Conservation (phyloP, 306 rosid species). For the Delonix regia region DNA sequence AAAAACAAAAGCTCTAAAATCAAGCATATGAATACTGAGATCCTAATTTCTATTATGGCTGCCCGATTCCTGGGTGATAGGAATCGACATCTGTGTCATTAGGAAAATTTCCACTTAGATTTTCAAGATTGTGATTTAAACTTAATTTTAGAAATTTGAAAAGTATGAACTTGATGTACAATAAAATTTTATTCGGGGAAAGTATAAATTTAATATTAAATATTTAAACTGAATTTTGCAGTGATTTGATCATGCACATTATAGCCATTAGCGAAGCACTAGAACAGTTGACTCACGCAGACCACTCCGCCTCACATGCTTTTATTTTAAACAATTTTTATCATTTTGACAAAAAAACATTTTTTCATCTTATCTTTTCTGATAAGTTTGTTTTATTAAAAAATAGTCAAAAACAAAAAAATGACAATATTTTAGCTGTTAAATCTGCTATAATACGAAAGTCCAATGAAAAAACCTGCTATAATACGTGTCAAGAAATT, state of each 20-base stretch:
- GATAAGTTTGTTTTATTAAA: too few species aligned
- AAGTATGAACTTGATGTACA: too few species aligned
- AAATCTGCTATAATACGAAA: too few species aligned
- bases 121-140: not conserved
- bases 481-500: too few species aligned
- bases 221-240: not conserved
- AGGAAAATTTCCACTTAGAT: not conserved
- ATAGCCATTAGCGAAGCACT: not conserved
- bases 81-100: not conserved
- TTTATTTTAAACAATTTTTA: not conserved
- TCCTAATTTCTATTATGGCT: not conserved
- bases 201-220: not conserved
- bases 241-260: not conserved
- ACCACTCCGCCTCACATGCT: not conserved
- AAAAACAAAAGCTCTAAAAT: not conserved
- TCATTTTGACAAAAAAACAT: not conserved
- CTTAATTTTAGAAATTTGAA: not conserved
- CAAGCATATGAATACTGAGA: not conserved
- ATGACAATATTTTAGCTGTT: too few species aligned
- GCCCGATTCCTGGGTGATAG: not conserved
- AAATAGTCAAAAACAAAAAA: too few species aligned
- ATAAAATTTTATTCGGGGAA: not conserved
- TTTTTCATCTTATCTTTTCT: not conserved
- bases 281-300: not conserved
- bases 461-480: too few species aligned